phyloP scores from a whole-genome alignment of 352 stramenopile species.

The Elongisporangium anandrum region DNA sequence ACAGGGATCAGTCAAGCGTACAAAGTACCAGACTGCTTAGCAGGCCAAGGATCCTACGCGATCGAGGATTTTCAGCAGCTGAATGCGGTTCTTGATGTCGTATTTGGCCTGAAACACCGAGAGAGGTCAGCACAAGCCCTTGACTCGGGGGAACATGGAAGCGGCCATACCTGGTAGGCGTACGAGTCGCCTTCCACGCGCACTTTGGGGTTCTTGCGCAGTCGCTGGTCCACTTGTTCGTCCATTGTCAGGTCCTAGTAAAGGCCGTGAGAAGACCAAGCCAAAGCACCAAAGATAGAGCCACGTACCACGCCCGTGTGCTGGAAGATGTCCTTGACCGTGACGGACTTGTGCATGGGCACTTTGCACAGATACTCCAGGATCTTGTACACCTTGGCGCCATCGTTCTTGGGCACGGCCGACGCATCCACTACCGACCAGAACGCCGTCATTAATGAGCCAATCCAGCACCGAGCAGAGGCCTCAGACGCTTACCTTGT shows the following conservation, averaged over 20 bases:
- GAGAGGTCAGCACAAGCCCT: background rate
- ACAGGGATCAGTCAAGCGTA: constrained; percentile 1
- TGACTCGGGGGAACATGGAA: background rate
- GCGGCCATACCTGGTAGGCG: constrained; percentile 58
- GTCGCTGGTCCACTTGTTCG: constrained; percentile 77
- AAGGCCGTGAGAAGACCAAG: constrained; percentile 1
- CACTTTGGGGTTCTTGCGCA: constrained; percentile 87
- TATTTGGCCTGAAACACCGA: constrained; percentile 68
- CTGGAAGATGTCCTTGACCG: constrained; percentile 70
- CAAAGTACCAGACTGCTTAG: background rate
- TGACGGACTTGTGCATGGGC: constrained; percentile 71
- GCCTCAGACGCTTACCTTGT: constrained; percentile 28
- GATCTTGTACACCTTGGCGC: constrained; percentile 86
- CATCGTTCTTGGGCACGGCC: constrained; percentile 79
- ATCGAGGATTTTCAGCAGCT: constrained; percentile 77
- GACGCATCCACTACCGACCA: constrained; percentile 57
- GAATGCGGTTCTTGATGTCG: constrained; percentile 80
- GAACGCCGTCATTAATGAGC: background rate
- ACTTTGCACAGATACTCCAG: constrained; percentile 82
- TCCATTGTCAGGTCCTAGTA: constrained; percentile 70
- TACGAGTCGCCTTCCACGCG: constrained; percentile 69
- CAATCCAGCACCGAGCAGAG: background rate
- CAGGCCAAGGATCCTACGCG: constrained; percentile 24
- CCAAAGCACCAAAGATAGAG: background rate
- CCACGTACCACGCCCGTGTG: constrained; percentile 76